Base-by-base conservation (phyloP, 352 stramenopile species). In the Thraustotheca clavata region DNA sequence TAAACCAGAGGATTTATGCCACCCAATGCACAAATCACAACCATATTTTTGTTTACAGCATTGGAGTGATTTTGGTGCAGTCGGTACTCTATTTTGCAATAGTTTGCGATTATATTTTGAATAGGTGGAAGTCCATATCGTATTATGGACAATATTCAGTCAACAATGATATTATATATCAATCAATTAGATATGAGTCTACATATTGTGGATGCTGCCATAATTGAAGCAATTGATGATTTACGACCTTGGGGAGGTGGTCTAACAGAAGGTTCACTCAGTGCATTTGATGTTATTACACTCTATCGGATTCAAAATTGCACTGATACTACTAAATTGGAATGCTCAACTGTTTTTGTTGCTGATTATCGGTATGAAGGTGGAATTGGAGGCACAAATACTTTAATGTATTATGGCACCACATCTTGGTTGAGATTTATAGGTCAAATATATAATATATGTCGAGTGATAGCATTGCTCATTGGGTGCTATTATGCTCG, bases 361-460 rank as follows among this genome's bases (percentile, higher is more conserved):
- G 2, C 22, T 12, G 50, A 43, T 26, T n/a, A 43, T n/a, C 50
- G 50, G 8, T 60, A 46, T n/a, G 50, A 60, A 46, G 50, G 50
- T 26, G 26, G n/a, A 3, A 12, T 59, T 18, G 9, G 18, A 8
- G 12, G 24, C 20, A 59, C 49, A 3, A 59, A 59, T 8, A 59
- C 18, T 3, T 18, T 16, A 16, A 2, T 29, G 50, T 60, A 34
- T 18, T 60, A 60, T 47, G n/a, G 29, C 2, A 18, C 20, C 29
- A 11, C 29, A 2, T 18, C 5, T 12, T 11, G 20, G 9, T 22
- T 60, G 6, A 34, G 29, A 8, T 20, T 47, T 52, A 11, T 43
- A 1, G 50, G 50, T 16, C 50, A 60, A 26, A 4, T 40, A 7
- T 60, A 60, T 38, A 60, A 60, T 38, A 43, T 43, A 33, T 18